phyloP scores from a whole-genome alignment of 345 rosid species.

The Brassica juncea region DNA sequence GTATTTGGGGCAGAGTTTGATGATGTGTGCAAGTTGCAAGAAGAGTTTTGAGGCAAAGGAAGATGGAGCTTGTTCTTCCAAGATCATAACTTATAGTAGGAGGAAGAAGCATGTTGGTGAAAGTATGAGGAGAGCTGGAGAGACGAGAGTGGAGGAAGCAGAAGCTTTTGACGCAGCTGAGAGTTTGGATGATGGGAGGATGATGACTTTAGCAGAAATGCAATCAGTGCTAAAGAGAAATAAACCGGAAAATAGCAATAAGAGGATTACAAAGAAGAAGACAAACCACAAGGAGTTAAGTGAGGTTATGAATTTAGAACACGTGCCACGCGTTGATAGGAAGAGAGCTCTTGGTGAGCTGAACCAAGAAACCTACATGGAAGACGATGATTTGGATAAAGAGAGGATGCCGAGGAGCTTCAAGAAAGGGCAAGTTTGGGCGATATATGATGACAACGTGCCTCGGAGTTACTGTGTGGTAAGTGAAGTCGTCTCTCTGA shows the following conservation, averaged over 20 bases:
- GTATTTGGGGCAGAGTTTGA: constrained; percentile 70
- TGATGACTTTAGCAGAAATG: constrained; percentile 81
- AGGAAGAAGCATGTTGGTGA: constrained; percentile 34
- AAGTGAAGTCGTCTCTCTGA: constrained; percentile 64
- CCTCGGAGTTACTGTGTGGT: constrained; percentile 82
- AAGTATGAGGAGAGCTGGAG: constrained; percentile 32
- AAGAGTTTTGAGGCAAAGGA: constrained; percentile 65
- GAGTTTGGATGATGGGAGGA: constrained; percentile 56
- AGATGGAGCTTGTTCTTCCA: constrained; percentile 16
- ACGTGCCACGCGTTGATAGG: constrained; percentile 20
- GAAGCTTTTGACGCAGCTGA: constrained; percentile 41
- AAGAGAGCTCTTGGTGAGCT: constrained; percentile 38
- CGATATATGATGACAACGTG: constrained; percentile 63
- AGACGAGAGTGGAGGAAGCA: constrained; percentile 42
- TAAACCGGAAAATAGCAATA: constrained; percentile 37
- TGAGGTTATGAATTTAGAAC: constrained; percentile 37
- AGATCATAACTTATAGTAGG: constrained; percentile 35
- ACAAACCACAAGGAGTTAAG: constrained; percentile 16
- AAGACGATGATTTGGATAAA: constrained; percentile 57
- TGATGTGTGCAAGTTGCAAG: constrained; percentile 78
- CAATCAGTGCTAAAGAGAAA: constrained; percentile 52
- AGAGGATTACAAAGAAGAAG: constrained; percentile 11
- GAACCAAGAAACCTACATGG: constrained; percentile 37
- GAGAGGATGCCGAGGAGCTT: constrained; percentile 64
- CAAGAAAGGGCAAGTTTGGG: constrained; percentile 90